Evolutionary conservation across 1,284 basidiomycete genomes (phyloP).

Genomic region (Vanrija sp.): DNA sequence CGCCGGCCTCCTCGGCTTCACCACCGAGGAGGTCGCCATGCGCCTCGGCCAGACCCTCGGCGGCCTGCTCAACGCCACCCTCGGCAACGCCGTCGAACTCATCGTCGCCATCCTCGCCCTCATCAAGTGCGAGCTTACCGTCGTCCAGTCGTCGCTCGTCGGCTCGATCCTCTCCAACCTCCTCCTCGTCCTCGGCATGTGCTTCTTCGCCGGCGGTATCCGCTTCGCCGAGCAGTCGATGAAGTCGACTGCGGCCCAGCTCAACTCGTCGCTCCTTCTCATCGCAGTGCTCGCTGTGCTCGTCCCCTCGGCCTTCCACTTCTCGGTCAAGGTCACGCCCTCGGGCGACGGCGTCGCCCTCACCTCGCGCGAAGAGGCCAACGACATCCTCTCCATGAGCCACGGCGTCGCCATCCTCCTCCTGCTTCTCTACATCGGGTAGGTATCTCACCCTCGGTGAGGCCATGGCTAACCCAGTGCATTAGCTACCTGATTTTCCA

Average conservation of each 20-base stretch:
- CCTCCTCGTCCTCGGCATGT: slow-evolving; percentile 73
- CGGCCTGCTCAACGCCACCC: slow-evolving; percentile 78
- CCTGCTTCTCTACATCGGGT: slow-evolving; percentile 61
- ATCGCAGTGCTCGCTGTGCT: slow-evolving; percentile 53
- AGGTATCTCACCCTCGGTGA: too few relatives aligned
- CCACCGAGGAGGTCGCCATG: slow-evolving; percentile 79
- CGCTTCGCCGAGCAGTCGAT: slow-evolving; percentile 47
- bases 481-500: slow-evolving; percentile 85
- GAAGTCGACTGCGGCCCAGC: slow-evolving; percentile 47
- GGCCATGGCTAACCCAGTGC: too few relatives aligned
- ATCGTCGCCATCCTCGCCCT: slow-evolving; percentile 46
- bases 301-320: slow-evolving; percentile 52
- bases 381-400: slow-evolving; percentile 64
- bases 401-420: slow-evolving; percentile 78
- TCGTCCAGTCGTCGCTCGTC: slow-evolving; percentile 53
- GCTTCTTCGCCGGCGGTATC: slow-evolving; percentile 49
- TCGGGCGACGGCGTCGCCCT: slow-evolving; percentile 11
- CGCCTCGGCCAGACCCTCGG: slow-evolving; percentile 72
- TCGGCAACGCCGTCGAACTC: slow-evolving; percentile 57
- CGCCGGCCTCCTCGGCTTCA: slow-evolving; percentile 76
- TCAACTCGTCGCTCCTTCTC: slow-evolving; percentile 53
- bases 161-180: slow-evolving; percentile 63
- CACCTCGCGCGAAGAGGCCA: slow-evolving; percentile 45
- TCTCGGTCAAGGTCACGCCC: slow-evolving; percentile 40
- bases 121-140: slow-evolving; percentile 51